These are phyloP conservation scores for Lenwebbia sp. DNA, from an alignment of 345 rosid species.

Conservation along the genomic window DNA sequence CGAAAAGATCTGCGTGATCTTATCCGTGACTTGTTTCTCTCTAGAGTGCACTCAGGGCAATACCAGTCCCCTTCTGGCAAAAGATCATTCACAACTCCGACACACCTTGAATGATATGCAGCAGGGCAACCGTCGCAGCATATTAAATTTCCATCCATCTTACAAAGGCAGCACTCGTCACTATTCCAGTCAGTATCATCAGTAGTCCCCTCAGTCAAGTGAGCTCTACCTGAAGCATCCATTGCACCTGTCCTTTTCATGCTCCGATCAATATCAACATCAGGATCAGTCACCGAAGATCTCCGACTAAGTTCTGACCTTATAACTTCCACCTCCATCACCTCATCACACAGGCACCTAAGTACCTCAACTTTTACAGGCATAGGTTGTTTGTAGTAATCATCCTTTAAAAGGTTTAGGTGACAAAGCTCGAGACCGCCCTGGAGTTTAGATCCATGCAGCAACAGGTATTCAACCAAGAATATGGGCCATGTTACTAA, in stretches of 20 bases:
- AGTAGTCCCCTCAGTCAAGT: slow-evolving; percentile 40
- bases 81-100: slow-evolving; percentile 66
- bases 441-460: slow-evolving; percentile 46
- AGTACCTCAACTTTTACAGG: slow-evolving; percentile 65
- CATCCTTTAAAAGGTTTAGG: slow-evolving; percentile 46
- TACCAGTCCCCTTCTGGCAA: slow-evolving; percentile 97
- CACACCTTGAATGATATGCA: slow-evolving; percentile 96
- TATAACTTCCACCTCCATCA: slow-evolving; percentile 66
- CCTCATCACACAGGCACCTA: slow-evolving; percentile 62
- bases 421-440: slow-evolving; percentile 44
- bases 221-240: slow-evolving; percentile 36
- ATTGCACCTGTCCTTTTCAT: slow-evolving; percentile 40
- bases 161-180: slow-evolving; percentile 90
- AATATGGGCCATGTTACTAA: slow-evolving; percentile 79
- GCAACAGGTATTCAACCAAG: slow-evolving; percentile 62
- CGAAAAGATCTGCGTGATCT: slow-evolving; percentile 52
- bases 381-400: slow-evolving; percentile 62
- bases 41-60: slow-evolving; percentile 91
- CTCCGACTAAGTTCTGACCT: slow-evolving; percentile 70
- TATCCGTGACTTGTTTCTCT: slow-evolving; percentile 38
- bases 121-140: slow-evolving; percentile 99
- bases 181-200: slow-evolving; percentile 75
- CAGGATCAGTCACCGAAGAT: slow-evolving; percentile 54
- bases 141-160: slow-evolving; percentile 91
- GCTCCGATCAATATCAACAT: slow-evolving; percentile 46